Percentiles rank a stretch among this genome's conserved stretches.
These are phyloP conservation scores for Chlorophyllum brunneum DNA, from an alignment of 768 basidiomycete species.

Conservation along the genomic window DNA sequence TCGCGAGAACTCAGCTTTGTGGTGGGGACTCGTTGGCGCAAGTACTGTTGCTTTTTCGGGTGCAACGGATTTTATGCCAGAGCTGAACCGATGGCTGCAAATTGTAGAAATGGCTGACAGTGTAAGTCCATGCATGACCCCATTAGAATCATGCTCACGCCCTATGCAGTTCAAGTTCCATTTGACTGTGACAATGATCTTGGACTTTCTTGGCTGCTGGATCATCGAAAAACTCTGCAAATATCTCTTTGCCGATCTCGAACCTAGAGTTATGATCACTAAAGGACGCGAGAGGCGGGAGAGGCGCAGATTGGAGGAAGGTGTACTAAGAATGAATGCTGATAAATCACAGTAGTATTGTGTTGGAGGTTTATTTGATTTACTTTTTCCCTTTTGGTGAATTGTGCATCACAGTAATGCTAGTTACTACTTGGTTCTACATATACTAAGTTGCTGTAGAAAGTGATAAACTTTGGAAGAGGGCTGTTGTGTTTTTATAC, in stretches of 20 bases:
- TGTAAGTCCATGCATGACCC: slow-evolving; percentile 43
- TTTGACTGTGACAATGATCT: slow-evolving; percentile 76
- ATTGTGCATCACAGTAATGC: no score
- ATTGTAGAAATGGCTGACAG: slow-evolving; percentile 82
- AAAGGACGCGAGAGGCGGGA: slow-evolving; percentile 80
- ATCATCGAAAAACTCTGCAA: slow-evolving; percentile 82
- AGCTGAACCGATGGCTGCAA: slow-evolving; percentile 95
- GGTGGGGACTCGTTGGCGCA: slow-evolving; percentile 88
- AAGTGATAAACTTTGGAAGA: no score
- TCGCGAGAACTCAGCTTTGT: slow-evolving; percentile 90
- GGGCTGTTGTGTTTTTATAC: no score
- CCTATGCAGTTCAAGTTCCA: slow-evolving; percentile 71
- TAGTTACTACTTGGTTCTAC: no score
- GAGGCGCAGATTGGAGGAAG: slow-evolving; percentile 37
- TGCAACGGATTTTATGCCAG: slow-evolving; percentile 91
- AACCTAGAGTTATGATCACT: slow-evolving; percentile 82
- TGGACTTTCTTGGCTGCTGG: slow-evolving; percentile 90
- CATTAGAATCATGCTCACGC: neutral
- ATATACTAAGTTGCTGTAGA: no score
- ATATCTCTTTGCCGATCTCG: slow-evolving; percentile 79
- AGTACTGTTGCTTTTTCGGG: slow-evolving; percentile 90
- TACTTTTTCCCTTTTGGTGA: no score
- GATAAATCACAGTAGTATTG: slow-evolving; percentile 7
- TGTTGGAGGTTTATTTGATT: neutral
- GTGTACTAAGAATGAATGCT: neutral